These are phyloP conservation scores for Aspergillus sclerotiicarbonarius DNA, from an alignment of 495 filamentous ascomycete species.

Conservation along the genomic window DNA sequence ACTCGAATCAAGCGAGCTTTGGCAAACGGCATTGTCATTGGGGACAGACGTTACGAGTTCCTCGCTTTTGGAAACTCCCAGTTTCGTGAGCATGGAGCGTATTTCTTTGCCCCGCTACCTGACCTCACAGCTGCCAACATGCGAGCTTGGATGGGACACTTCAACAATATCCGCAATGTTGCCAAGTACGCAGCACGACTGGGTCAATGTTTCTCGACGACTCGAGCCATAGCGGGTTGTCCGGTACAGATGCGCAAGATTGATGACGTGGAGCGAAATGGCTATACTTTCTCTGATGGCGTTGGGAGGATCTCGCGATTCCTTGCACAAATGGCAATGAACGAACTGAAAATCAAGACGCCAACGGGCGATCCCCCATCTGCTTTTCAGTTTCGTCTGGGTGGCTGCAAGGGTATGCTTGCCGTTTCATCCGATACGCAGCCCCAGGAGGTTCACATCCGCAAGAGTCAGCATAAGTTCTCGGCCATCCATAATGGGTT, in stretches of 20 bases:
- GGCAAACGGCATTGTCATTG: slow-evolving; percentile 76
- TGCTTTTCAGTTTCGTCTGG: slow-evolving; percentile 86
- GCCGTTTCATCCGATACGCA: slow-evolving; percentile 62
- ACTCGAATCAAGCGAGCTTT: slow-evolving; percentile 69
- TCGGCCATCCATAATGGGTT: slow-evolving; percentile 63
- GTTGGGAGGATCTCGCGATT: slow-evolving; percentile 87
- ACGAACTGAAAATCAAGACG: slow-evolving; percentile 58
- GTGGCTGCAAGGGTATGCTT: slow-evolving; percentile 88
- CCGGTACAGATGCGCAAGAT: slow-evolving; percentile 42
- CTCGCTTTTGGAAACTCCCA: slow-evolving; percentile 96
- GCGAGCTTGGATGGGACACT: slow-evolving; percentile 87
- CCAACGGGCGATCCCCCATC: slow-evolving; percentile 58
- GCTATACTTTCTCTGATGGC: slow-evolving; percentile 81
- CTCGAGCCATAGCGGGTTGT: slow-evolving; percentile 59
- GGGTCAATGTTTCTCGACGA: slow-evolving; percentile 96
- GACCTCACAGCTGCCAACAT: slow-evolving; percentile 68
- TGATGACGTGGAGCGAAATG: slow-evolving; percentile 64
- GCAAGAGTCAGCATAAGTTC: slow-evolving; percentile 87
- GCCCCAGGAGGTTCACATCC: slow-evolving; percentile 66
- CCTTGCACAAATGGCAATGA: slow-evolving; percentile 65
- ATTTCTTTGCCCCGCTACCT: slow-evolving; percentile 71
- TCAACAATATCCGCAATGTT: slow-evolving; percentile 70
- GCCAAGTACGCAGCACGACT: slow-evolving; percentile 85
- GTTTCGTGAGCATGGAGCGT: slow-evolving; percentile 87
- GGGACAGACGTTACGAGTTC: slow-evolving; percentile 79